Evolutionary conservation across 208 protist species (phyloP), one percentile per base, ranked within the genome.

Genomic region (Leishmania gerbilli): DNA sequence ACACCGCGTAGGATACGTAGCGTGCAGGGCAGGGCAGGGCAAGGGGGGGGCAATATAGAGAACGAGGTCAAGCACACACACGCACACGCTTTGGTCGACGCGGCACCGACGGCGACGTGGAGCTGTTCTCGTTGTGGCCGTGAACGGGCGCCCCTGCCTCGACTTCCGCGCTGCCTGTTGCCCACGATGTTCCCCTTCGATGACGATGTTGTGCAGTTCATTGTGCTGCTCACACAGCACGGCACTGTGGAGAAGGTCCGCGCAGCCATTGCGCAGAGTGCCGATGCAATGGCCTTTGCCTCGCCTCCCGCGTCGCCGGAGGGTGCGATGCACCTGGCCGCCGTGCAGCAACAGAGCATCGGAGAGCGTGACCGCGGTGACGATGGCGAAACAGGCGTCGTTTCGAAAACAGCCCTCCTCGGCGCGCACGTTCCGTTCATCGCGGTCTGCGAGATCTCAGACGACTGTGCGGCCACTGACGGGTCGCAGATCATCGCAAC

Each of bases 181-280:
- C 51, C 34, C 42, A 74, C 15, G 1, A 56, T 47, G 42, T 64
- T 82, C 8, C 83, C 81, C 19, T 90, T 90, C 72, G 77, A 76
- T 15, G 87, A 95, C 71, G 90, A 95, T 34, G 93, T 95, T 9
- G 71, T 95, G 64, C 58, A 89, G 51, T 89, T 91, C 51, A 83
- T 95, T 64, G 79, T 88, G 49, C 71, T 84, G 37, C 89, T 97
- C 58, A 90, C 88, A 74, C 79, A 88, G 75, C 87, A 84, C 27
- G 86, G 87, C 67, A 90, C 91, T 2, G 81, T 80, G 51, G 49
- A 88, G n/a, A 76, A 90, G 58, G 84, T 97, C n/a, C 88, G 85
- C 27, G 86, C 84, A 19, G 93, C 93, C 4, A 75, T 97, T 31
- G 7, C 34, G 9, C 77, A 76, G 13, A 86, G 90, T 60, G 11